Conservation (phyloP, 106 monocot species). For the Dendrobium chrysotoxum region DNA sequence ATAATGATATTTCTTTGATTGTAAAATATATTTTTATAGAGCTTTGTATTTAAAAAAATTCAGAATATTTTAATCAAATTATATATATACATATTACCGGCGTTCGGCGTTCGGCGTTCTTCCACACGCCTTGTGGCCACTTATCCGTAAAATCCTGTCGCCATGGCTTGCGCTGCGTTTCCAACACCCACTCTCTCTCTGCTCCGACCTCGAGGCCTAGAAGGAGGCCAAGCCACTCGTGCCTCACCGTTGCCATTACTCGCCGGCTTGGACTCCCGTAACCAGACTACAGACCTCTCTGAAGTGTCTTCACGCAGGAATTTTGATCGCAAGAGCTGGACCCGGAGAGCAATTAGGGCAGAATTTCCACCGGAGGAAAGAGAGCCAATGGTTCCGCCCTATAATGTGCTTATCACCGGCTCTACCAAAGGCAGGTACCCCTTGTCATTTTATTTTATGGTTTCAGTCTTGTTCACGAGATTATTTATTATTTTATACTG, state of each 20-base stretch:
- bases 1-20: too few species aligned
- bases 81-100: not conserved
- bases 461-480: not conserved
- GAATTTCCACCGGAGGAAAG: constrained; percentile 11
- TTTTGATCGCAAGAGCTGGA: constrained; percentile 6
- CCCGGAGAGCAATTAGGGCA: constrained; percentile 12
- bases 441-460: not conserved
- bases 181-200: constrained; percentile 16
- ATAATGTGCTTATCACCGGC: constrained; percentile 64
- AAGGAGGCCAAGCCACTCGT: not conserved
- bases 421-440: constrained; percentile 48
- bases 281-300: not conserved
- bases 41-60: too few species aligned
- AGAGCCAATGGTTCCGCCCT: constrained; percentile 53
- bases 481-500: not conserved
- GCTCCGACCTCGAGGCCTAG: not conserved
- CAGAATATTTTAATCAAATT: too few species aligned
- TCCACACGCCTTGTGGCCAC: not conserved
- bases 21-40: too few species aligned
- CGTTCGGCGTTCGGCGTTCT: not conserved
- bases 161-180: constrained; percentile 27
- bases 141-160: not conserved
- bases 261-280: not conserved
- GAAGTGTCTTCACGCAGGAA: constrained; percentile 1
- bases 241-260: not conserved